phyloP scores from a whole-genome alignment of 495 filamentous ascomycete species.

The Hypoxylon perforatum region DNA sequence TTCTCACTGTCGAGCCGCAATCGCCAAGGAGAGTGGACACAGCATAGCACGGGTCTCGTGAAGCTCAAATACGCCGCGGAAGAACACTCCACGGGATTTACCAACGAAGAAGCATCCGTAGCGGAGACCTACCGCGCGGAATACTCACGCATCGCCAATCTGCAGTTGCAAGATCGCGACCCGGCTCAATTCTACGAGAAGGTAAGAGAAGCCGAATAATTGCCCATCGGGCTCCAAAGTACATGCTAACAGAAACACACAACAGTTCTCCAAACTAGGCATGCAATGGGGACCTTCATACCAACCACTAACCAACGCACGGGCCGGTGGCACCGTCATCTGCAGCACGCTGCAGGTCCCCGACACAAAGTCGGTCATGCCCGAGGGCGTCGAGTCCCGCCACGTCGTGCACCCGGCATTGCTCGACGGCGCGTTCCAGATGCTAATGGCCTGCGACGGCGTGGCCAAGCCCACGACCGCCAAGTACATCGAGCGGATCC shows the following conservation, averaged over 20 bases:
- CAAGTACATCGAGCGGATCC: conserved; percentile 44
- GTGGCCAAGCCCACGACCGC: conserved; percentile 42
- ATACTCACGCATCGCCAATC: conserved; percentile 31
- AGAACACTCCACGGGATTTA: conserved; percentile 28
- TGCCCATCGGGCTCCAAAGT: no score
- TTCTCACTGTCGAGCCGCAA: conserved; percentile 39
- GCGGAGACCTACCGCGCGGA: conserved; percentile 35
- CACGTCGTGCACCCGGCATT: conserved; percentile 58
- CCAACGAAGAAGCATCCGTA: conserved; percentile 30
- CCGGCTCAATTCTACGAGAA: conserved; percentile 40
- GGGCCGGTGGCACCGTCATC: conserved; percentile 30
- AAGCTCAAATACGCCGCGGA: conserved; percentile 39
- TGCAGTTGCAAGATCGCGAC: conserved; percentile 21
- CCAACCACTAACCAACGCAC: conserved; percentile 40
- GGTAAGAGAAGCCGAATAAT: conserved; percentile 2
- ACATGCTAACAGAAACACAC: not conserved
- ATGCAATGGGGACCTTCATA: conserved; percentile 48
- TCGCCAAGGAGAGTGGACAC: conserved; percentile 42
- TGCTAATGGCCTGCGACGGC: conserved; percentile 42
- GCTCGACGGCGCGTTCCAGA: conserved; percentile 48
- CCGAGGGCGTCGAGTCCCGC: conserved; percentile 46
- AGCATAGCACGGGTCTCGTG: conserved; percentile 49
- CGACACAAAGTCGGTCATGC: conserved; percentile 52
- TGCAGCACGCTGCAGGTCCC: conserved; percentile 46
- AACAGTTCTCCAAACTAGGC: conserved; percentile 36